Conservation (phyloP, 1,284 basidiomycete species). For the Trametes sp. region DNA sequence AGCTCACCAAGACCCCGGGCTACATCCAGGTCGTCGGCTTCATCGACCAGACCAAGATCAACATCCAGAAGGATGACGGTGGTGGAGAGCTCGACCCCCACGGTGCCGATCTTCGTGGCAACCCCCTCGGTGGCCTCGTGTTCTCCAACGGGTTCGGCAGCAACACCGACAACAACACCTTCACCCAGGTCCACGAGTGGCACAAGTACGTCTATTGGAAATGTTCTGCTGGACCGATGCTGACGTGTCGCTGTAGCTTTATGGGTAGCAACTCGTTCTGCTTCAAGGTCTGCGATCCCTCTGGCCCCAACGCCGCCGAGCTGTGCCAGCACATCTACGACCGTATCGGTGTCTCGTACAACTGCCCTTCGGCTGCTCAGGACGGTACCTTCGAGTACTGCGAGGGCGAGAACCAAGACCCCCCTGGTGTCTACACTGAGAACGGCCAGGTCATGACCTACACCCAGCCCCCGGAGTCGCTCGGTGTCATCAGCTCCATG, state of each 20-base stretch:
- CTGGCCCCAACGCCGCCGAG: conserved; percentile 46
- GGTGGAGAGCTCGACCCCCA: conserved; percentile 76
- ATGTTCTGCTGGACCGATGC: neutral
- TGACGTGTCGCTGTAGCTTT: conserved; percentile 44
- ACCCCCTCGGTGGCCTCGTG: conserved; percentile 60
- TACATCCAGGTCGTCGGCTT: conserved; percentile 72
- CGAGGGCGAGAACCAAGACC: conserved; percentile 67
- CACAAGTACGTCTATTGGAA: conserved; percentile 44
- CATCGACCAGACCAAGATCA: conserved; percentile 67
- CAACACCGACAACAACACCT: conserved; percentile 41
- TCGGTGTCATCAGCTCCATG: conserved; percentile 61
- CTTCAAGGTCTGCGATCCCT: conserved; percentile 61
- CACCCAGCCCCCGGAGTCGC: conserved; percentile 65
- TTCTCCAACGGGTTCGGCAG: conserved; percentile 55
- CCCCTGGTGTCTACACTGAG: conserved; percentile 61
- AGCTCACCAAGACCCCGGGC: conserved; percentile 68
- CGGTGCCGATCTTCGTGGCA: conserved; percentile 53
- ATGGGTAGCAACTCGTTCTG: conserved; percentile 57
- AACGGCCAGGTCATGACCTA: conserved; percentile 56
- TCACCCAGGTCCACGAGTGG: conserved; percentile 54
- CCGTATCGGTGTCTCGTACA: conserved; percentile 58
- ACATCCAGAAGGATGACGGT: conserved; percentile 60
- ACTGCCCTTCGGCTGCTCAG: conserved; percentile 52
- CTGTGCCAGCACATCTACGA: conserved; percentile 58
- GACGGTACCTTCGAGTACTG: conserved; percentile 53